Base-by-base conservation (phyloP, 345 rosid genomes). In the Gossypium turneri region DNA sequence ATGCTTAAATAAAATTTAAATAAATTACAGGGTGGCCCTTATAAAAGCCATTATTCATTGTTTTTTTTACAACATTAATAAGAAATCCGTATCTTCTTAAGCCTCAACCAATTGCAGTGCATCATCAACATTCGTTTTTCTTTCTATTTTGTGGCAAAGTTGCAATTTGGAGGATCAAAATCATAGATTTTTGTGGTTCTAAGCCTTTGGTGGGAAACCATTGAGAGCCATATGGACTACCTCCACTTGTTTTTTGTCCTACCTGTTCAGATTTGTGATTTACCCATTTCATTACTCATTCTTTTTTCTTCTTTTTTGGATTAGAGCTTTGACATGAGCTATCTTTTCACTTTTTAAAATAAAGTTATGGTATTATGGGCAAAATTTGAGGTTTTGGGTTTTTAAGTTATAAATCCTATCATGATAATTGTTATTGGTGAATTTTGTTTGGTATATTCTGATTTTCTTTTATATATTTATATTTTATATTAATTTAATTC, bases 111-210 rank as follows among this genome's bases (percentile, higher is more conserved):
- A 66, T 20, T 2, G 11, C 53, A 45, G 2, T 29, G 34, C 55
- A 44, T 20, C 10, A 63, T 63, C 47, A 38, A n/a, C 12, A 63
- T 34, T 63, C 67, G 17, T 63, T 66, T 0, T 44, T n/a, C 4
- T 8, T 19, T 55, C 6, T 52, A 0, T 9, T 53, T 8, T 53
- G 22, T 17, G 12, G 25, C 59, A 19, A 55, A 55, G 60, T 20
- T 19, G 25, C 24, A 7, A 24, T 56, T 19, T 56, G 25, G 12
- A 56, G 60, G 60, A 56, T 19, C 60, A 56, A 56, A 56, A 56
- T 56, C 12, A 56, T 24, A 2, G 53, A n/a, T 29, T 29, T 67
- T 15, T 62, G 85, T 75, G 83, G 80, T 72, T 70, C 38, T 68
- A 17, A 29, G 34, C 44, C 22, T 34, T 64, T 11, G 71, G 10